A percentile compares a stretch with the other conserved stretches of the same genome.
phyloP scores from a whole-genome alignment of 305 asterid genomes.

The Solanum chacoense region DNA sequence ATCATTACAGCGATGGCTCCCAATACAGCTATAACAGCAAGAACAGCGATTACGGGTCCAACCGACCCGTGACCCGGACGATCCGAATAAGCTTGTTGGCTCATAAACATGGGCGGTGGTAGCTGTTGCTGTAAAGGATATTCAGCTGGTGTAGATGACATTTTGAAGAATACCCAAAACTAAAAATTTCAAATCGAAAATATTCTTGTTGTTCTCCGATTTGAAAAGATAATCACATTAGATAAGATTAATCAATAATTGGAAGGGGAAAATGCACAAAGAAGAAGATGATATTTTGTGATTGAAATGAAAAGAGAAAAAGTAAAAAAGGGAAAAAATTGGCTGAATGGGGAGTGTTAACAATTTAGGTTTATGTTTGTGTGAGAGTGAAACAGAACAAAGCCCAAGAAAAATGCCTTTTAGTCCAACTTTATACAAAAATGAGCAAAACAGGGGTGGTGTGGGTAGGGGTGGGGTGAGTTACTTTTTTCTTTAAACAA shows the following conservation, averaged over 20 bases:
- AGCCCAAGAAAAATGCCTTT: not conserved
- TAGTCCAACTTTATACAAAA: not conserved
- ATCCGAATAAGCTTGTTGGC: constrained; percentile 40
- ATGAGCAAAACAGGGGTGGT: no score
- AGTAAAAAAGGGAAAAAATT: not conserved
- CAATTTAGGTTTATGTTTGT: not conserved
- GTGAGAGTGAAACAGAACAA: not conserved
- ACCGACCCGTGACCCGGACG: constrained; percentile 66
- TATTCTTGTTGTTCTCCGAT: not conserved
- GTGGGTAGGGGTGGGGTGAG: not conserved
- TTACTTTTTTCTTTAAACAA: not conserved
- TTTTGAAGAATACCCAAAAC: not conserved
- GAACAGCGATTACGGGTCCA: constrained; percentile 71
- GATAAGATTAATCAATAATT: not conserved
- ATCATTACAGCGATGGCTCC: constrained; percentile 63
- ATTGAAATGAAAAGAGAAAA: not conserved
- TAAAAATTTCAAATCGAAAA: not conserved
- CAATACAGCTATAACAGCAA: constrained; percentile 50
- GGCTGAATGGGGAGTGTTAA: not conserved
- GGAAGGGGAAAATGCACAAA: not conserved
- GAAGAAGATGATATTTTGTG: not conserved
- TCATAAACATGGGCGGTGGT: constrained; percentile 47
- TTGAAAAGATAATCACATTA: not conserved
- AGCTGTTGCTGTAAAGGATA: constrained; percentile 23
- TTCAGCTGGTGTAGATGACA: constrained; percentile 19